Evolutionary conservation across 2,329 filamentous ascomycete genomes (phyloP), one percentile per base, ranked within the genome.

Genomic region (Arthrobotrys sphaeroides): DNA sequence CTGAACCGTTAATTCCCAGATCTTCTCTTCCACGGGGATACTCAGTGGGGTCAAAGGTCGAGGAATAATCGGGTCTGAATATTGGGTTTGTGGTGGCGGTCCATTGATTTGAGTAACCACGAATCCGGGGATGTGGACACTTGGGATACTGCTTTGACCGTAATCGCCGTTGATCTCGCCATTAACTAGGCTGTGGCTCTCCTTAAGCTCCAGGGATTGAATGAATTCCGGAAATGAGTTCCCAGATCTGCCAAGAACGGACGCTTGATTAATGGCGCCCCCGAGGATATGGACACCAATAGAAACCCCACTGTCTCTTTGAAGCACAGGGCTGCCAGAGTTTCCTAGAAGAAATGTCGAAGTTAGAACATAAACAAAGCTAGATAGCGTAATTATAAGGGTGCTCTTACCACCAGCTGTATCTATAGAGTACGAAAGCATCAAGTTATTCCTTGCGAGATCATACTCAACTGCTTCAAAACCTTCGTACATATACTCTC

Each of bases 401-500:
- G 10, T 3, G 2, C 2, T 3, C 45, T 28, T 49, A 49, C 45
- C 45, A 10, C 78, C 75, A 62, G 77, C 80, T 0, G 81, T 81
- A 28, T 79, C 80, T 6, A 82, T 75, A 3, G 67, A 5, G 16
- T 83, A 82, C 45, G 82, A 78, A n/a, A 82, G 26, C 81, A 82
- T 80, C 45, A 79, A 68, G 2, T 76, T 61, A 26, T 28, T 49
- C 1, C 55, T 61, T 0, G 47, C 59, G 5, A 82, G 64, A 49
- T 81, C 69, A 26, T 78, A 82, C 5, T 77, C 51, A 2, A 77
- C 79, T 2, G 12, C 49, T 7, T 55, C 24, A 59, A 79, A 81
- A 66, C 80, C 77, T 57, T 82, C 81, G 28, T 82, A 82, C 81
- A 83, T 83, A 68, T 80, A 69, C 5, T 78, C 81, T n/a, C 82